phyloP scores from a whole-genome alignment of 2,329 filamentous ascomycete genomes.

The Fusarium agapanthi region DNA sequence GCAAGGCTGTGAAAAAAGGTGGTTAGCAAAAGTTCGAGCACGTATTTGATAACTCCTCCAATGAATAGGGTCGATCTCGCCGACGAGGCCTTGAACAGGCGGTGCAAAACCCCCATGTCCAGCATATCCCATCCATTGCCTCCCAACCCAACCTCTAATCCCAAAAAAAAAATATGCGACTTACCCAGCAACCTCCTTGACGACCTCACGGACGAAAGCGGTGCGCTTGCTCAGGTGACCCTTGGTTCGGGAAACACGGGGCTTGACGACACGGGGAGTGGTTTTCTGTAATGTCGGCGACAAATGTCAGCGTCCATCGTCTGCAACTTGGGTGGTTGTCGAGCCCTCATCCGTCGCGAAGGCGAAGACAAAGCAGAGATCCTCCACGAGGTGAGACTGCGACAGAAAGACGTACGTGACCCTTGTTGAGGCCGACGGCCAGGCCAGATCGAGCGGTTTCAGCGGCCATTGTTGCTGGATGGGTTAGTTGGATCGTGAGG shows the following conservation, averaged over 20 bases:
- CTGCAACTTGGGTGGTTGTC: slow-evolving; percentile 50
- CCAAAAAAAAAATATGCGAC: slow-evolving; percentile 46
- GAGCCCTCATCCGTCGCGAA: slow-evolving; percentile 39
- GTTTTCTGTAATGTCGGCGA: slow-evolving; percentile 72
- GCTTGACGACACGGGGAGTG: slow-evolving; percentile 79
- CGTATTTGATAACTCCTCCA: background rate
- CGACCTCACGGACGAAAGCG: slow-evolving; percentile 94
- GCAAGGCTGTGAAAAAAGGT: slow-evolving; percentile 67
- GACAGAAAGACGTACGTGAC: slow-evolving; percentile 65
- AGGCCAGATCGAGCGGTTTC: slow-evolving; percentile 68
- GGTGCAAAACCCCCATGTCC: background rate
- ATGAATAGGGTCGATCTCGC: background rate
- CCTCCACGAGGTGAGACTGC: slow-evolving; percentile 78
- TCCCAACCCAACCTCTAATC: background rate
- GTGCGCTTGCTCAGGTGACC: slow-evolving; percentile 97
- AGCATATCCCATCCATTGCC: background rate
- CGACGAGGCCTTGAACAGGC: background rate
- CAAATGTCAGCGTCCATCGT: slow-evolving; percentile 70
- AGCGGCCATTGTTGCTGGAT: slow-evolving; percentile 63
- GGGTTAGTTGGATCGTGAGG: slow-evolving; percentile 45
- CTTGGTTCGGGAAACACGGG: slow-evolving; percentile 86
- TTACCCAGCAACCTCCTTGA: slow-evolving; percentile 97
- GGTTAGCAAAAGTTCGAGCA: slow-evolving; percentile 40
- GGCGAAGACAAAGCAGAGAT: slow-evolving; percentile 64
- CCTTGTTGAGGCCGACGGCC: slow-evolving; percentile 69